Percentiles rank a stretch among this genome's conserved stretches.
Evolutionary conservation across 129 eudicot species (phyloP).

Genomic region (Cynara cardunculus): DNA sequence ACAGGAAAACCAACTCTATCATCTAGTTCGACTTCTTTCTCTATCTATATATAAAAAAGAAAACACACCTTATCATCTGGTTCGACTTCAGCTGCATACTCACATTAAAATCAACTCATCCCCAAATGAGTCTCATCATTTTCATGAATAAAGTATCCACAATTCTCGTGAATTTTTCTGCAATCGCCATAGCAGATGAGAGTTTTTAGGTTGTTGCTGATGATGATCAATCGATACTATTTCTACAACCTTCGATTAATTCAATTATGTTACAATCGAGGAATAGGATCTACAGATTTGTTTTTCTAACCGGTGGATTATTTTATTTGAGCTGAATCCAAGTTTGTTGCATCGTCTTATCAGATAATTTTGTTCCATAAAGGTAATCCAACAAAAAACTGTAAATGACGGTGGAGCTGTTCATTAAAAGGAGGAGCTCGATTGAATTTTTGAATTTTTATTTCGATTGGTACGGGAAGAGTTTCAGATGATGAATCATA

Average conservation of each 20-base stretch:
- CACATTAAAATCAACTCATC: conserved; percentile 19
- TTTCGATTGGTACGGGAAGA: neutral
- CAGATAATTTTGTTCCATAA: neutral
- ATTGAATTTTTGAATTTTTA: neutral
- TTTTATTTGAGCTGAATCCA: neutral
- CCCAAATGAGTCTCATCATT: conserved; percentile 3
- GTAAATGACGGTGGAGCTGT: neutral
- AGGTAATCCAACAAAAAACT: neutral
- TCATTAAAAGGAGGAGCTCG: neutral
- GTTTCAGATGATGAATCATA: conserved; percentile 34
- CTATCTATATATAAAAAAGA: neutral
- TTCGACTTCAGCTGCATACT: conserved; percentile 19
- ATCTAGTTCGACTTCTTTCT: too few species aligned
- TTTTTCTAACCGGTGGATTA: neutral
- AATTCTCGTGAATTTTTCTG: neutral
- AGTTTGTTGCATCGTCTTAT: neutral
- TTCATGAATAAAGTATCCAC: neutral
- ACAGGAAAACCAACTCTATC: too few species aligned
- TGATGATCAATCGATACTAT: neutral
- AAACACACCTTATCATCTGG: conserved; percentile 19
- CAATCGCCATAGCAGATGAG: neutral
- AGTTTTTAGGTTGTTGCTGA: neutral
- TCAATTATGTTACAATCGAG: neutral
- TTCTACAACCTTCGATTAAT: neutral
- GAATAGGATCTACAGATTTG: neutral